phyloP scores from a whole-genome alignment of 2,329 filamentous ascomycete species.

The Kalaharituber pfeilii region DNA sequence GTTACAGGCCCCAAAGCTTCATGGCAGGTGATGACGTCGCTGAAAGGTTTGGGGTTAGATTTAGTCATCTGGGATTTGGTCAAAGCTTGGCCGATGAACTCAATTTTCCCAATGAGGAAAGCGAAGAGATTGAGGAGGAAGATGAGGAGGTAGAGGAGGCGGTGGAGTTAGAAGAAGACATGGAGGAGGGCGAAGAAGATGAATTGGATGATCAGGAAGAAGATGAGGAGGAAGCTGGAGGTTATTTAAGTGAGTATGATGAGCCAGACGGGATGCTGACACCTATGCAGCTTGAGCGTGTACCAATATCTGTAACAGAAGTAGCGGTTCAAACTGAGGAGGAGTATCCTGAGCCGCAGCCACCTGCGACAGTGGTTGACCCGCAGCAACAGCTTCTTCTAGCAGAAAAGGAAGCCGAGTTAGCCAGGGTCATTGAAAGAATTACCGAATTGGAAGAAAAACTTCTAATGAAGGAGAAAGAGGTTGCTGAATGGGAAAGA shows the following conservation, averaged over 20 bases:
- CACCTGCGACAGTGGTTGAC: conserved; percentile 4
- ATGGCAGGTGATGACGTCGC: conserved; percentile 36
- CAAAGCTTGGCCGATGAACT: conserved; percentile 75
- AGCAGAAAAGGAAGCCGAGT: conserved; percentile 14
- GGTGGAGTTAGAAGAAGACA: conserved; percentile 32
- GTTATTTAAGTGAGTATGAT: background rate
- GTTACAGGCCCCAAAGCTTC: conserved; percentile 39
- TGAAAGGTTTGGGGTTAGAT: conserved; percentile 44
- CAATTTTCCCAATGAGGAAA: conserved; percentile 58
- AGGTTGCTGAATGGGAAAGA: conserved; percentile 11
- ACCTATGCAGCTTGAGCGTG: background rate
- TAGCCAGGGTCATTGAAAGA: conserved; percentile 5
- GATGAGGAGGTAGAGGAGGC: conserved; percentile 53
- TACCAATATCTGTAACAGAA: background rate
- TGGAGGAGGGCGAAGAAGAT: conserved; percentile 15
- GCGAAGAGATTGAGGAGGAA: conserved; percentile 33
- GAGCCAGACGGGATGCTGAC: conserved; percentile 1
- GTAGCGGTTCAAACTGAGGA: conserved; percentile 3
- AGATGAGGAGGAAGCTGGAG: conserved; percentile 15
- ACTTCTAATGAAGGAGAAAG: conserved; percentile 8
- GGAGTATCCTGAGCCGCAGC: background rate
- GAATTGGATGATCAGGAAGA: conserved; percentile 8
- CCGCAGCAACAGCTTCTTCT: conserved; percentile 12
- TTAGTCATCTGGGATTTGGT: conserved; percentile 42
- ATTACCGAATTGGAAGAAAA: background rate